Base-by-base conservation (phyloP, 192 early-diverging fungal species). In the Spinellus fusiger region DNA sequence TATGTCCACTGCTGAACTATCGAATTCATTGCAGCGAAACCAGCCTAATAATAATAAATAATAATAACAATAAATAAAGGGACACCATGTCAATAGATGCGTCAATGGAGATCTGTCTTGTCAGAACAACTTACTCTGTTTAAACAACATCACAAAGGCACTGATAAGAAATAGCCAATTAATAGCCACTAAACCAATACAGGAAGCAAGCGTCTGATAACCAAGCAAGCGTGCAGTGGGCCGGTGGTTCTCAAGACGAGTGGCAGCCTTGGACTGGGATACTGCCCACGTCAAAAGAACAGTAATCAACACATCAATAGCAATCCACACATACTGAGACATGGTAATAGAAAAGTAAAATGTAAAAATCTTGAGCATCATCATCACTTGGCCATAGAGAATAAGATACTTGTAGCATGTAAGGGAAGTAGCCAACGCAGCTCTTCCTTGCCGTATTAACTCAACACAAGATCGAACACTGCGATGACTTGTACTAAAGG, bases 161-260 rank as follows among this genome's bases (percentile, higher is more conserved):
- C 72, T 56, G 1, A 84, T 73, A 5, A 80, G 52, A 65, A 85
- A 90, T 31, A 78, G 23, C 62, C 80, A 77, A 69, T 89, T 87
- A 77, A 90, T 86, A 29, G 70, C n/a, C 46, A 89, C 77, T 31
- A 77, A 72, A 16, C 87, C 87, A 22, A 84, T 37, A 9, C 82
- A 73, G 5, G 84, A 84, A 12, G 80, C 60, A 52, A 90, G 33
- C 20, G 85, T 83, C 61, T 90, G 83, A 29, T 81, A 80, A 20
- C 89, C 88, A 20, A 90, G 66, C 7, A 90, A 64, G n/a, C 84
- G 74, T 33, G 89, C 87, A 5, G 89, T 90, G 15, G 89, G 89
- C 27, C 87, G 66, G 12, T 69, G 69, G 35, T 61, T 56, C 34
- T 75, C 69, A n/a, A 90, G 77, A 51, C 66, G 68, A 28, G 52